Conservation (phyloP, 768 basidiomycete genomes). For the Lactarius vividus region DNA sequence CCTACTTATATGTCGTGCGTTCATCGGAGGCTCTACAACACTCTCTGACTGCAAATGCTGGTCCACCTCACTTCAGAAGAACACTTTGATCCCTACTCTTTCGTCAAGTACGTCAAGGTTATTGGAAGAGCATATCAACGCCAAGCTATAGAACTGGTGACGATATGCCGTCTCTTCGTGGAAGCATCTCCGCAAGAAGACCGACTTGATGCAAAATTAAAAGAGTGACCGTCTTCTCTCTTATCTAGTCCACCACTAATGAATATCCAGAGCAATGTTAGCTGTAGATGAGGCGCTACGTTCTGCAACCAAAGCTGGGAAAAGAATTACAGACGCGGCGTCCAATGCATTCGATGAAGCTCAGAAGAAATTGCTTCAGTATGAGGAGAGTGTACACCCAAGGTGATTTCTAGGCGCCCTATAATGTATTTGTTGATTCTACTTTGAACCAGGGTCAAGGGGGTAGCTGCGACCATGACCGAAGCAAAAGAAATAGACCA, state of each 20-base stretch:
- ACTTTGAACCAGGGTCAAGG: background rate
- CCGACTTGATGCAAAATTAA: conserved; percentile 1
- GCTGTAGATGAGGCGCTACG: background rate
- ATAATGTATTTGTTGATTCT: background rate
- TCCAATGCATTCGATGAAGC: conserved; percentile 5
- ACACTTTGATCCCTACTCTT: conserved; percentile 1
- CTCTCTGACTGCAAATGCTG: conserved; percentile 1
- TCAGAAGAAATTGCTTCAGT: background rate
- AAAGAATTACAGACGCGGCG: background rate
- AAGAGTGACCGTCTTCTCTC: background rate
- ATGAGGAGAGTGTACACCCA: conserved; percentile 5
- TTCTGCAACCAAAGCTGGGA: conserved; percentile 14
- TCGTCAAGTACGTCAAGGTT: conserved; percentile 2
- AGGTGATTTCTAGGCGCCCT: too few species aligned
- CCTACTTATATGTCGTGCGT: background rate
- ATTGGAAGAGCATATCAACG: conserved; percentile 11
- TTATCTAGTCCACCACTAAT: background rate
- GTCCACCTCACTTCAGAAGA: background rate
- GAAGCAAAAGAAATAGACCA: conserved; percentile 3
- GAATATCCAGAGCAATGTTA: background rate
- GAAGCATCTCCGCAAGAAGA: background rate
- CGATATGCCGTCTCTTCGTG: background rate
- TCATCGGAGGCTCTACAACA: background rate
- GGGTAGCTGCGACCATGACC: background rate
- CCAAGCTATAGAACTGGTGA: conserved; percentile 16